Evolutionary conservation across 306 rosid genomes (phyloP).

Genomic region (Castanea mollissima): DNA sequence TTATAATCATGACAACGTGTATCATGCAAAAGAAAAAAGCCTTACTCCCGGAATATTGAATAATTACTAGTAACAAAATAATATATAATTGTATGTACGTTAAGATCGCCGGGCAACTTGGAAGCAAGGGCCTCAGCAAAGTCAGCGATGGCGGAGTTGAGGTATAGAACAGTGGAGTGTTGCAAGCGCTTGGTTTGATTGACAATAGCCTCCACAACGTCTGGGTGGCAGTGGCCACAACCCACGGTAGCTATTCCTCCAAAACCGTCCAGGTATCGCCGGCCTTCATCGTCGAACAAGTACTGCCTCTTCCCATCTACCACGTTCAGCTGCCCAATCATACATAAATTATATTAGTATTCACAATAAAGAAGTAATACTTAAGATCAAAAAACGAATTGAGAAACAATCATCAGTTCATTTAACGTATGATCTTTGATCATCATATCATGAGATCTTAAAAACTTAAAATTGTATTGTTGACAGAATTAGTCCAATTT

Average conservation of each 20-base stretch:
- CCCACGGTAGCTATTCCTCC: conserved; percentile 96
- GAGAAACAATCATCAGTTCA: too few relatives aligned
- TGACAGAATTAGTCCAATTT: too few relatives aligned
- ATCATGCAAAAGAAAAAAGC: too few relatives aligned
- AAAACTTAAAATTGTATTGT: too few relatives aligned
- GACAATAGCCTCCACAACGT: conserved; percentile 76
- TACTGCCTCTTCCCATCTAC: conserved; percentile 89
- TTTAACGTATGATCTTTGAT: too few relatives aligned
- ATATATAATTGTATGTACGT: conserved; percentile 38
- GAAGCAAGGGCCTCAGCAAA: conserved; percentile 82
- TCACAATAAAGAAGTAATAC: background rate
- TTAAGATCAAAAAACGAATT: too few relatives aligned
- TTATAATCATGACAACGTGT: too few relatives aligned
- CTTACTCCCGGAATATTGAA: too few relatives aligned
- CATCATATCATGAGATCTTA: too few relatives aligned
- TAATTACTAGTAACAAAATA: too few relatives aligned
- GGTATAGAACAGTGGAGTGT: conserved; percentile 85
- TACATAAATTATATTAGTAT: background rate
- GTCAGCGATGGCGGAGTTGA: conserved; percentile 71
- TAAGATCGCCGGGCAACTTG: conserved; percentile 83
- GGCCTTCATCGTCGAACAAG: conserved; percentile 79
- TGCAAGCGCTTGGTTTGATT: conserved; percentile 68
- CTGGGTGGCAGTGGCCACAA: conserved; percentile 98
- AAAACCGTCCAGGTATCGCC: conserved; percentile 81
- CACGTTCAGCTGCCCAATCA: conserved; percentile 53